These are phyloP conservation scores for Ulmus americana DNA, from an alignment of 331 rosid genomes.

Conservation along the genomic window DNA sequence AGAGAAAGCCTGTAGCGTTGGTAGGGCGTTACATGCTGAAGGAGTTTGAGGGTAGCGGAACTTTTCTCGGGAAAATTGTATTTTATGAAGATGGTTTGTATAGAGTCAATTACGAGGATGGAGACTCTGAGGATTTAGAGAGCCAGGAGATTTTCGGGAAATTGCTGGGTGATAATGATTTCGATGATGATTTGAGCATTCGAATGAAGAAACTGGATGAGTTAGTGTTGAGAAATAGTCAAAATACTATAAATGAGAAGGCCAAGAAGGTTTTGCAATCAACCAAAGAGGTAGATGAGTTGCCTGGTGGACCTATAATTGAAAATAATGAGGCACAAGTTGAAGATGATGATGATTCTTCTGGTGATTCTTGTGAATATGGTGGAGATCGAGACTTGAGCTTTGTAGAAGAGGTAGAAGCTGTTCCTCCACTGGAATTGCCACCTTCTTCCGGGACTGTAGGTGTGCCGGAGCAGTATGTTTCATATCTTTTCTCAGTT, in stretches of 20 bases:
- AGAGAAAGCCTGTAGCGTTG: conserved; percentile 39
- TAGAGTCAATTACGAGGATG: conserved; percentile 72
- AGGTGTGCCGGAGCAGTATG: conserved; percentile 68
- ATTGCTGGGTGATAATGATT: conserved; percentile 35
- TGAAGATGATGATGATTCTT: conserved; percentile 39
- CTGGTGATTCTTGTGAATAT: conserved; percentile 35
- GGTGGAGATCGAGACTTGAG: conserved; percentile 28
- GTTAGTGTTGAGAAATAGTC: conserved; percentile 22
- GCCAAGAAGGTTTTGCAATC: conserved; percentile 14
- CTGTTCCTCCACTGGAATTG: conserved; percentile 39
- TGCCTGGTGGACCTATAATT: conserved; percentile 19
- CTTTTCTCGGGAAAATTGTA: conserved; percentile 66
- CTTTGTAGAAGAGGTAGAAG: conserved; percentile 27
- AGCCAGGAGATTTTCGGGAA: conserved; percentile 63
- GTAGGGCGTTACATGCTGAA: conserved; percentile 63
- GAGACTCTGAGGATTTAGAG: conserved; percentile 79
- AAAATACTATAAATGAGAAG: neutral
- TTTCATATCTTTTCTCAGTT: conserved; percentile 65
- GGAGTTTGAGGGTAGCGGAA: conserved; percentile 51
- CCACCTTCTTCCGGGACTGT: conserved; percentile 71
- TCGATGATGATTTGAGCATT: conserved; percentile 28
- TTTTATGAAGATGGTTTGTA: conserved; percentile 60
- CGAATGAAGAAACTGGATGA: conserved; percentile 50
- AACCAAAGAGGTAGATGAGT: conserved; percentile 28
- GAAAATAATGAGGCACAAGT: conserved; percentile 28